phyloP scores from a whole-genome alignment of 371 early-diverging fungal genomes.

The Mucor piriformis region DNA sequence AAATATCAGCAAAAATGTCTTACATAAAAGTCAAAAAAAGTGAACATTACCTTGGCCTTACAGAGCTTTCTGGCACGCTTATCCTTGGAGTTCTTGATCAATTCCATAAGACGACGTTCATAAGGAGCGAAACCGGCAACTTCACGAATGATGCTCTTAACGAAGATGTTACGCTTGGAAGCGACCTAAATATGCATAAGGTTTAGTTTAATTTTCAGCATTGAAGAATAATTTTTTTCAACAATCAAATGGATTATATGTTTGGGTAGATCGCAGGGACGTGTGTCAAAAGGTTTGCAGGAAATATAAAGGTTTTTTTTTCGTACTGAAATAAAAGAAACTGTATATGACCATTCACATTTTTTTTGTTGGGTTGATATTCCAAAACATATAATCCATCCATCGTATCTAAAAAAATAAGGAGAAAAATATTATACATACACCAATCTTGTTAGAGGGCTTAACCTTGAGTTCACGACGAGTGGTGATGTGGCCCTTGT shows the following conservation, averaged over 20 bases:
- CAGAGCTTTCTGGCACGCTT: constrained; percentile 99
- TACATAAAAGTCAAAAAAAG: too few relatives aligned
- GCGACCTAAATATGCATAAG: constrained; percentile 51
- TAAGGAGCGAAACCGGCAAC: constrained; percentile 98
- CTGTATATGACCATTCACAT: background rate
- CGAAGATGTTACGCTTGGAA: constrained; percentile 88
- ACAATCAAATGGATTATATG: too few relatives aligned
- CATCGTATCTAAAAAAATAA: constrained; percentile 31
- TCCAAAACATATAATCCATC: constrained; percentile 24
- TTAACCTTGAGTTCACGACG: constrained; percentile 78
- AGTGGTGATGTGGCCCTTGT: constrained; percentile 89
- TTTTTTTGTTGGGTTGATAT: too few relatives aligned
- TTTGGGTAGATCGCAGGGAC: too few relatives aligned
- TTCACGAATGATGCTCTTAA: constrained; percentile 94
- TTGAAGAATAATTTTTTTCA: too few relatives aligned
- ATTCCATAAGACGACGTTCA: constrained; percentile 98
- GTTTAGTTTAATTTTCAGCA: too few relatives aligned
- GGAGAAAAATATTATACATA: constrained; percentile 59
- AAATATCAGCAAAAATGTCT: constrained; percentile 19
- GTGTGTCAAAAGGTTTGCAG: too few relatives aligned
- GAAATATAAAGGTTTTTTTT: too few relatives aligned
- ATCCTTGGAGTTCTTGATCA: constrained; percentile 99
- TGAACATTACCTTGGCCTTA: constrained; percentile 95
- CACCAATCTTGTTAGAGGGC: constrained; percentile 86
- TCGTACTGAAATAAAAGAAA: too few relatives aligned